These are phyloP conservation scores for Candida loeiensis DNA, from an alignment of 805 yeast species.

Conservation along the genomic window DNA sequence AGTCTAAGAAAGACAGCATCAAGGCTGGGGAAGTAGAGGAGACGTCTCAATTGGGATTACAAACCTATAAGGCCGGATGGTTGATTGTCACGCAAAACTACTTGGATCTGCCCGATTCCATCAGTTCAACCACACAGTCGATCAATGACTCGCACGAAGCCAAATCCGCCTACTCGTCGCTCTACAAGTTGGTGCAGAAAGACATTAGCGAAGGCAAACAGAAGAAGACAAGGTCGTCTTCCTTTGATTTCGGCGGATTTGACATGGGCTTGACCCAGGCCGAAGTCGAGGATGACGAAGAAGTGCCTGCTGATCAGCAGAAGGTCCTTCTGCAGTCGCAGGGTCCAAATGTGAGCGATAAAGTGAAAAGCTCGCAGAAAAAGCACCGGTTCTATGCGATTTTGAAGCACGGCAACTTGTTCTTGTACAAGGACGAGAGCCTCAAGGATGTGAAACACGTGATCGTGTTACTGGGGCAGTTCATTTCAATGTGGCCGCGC, in stretches of 20 bases:
- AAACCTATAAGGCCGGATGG: slow-evolving; percentile 71
- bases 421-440: slow-evolving; percentile 72
- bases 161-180: slow-evolving; percentile 57
- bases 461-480: slow-evolving; percentile 65
- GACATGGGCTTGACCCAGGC: slow-evolving; percentile 4
- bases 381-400: slow-evolving; percentile 67
- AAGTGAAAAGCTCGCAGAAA: slow-evolving; percentile 26
- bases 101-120: slow-evolving; percentile 43
- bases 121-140: slow-evolving; percentile 42
- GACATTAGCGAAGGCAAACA: slow-evolving; percentile 10
- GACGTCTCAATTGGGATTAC: slow-evolving; percentile 54
- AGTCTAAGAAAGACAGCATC: slow-evolving; percentile 24
- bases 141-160: slow-evolving; percentile 39
- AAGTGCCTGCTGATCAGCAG: slow-evolving; percentile 3
- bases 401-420: slow-evolving; percentile 81
- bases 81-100: slow-evolving; percentile 79
- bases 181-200: slow-evolving; percentile 54
- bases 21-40: slow-evolving; percentile 69
- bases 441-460: slow-evolving; percentile 71
- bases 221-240: slow-evolving; percentile 9
- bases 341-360: slow-evolving; percentile 4
- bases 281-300: slow-evolving; percentile 4
- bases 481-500: slow-evolving; percentile 86
- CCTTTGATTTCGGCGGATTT: slow-evolving; percentile 10
- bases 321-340: slow-evolving; percentile 4